Evolutionary conservation across 768 basidiomycete genomes (phyloP), one percentile per base, ranked within the genome.

Genomic region (Pleurotus salmoneostramineus): DNA sequence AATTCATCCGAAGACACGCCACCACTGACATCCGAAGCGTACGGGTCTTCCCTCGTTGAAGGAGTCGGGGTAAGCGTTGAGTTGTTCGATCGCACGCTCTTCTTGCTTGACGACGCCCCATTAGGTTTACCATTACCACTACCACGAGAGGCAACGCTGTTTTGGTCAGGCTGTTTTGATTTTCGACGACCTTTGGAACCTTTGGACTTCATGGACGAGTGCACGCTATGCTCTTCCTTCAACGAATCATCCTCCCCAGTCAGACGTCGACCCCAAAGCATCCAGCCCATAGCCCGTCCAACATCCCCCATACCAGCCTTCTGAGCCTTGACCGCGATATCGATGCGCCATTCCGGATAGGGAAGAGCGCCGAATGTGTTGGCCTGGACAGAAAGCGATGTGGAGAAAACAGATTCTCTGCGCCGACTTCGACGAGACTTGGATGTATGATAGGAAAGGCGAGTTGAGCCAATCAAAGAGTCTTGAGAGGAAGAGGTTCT

Each of bases 341-440:
- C 74, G 0, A 73, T 63, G 0, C 87, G 79, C 88, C 88, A 90
- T 61, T 88, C 87, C 0, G 88, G 88, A 66, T 85, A 89, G 0
- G 79, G 81, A 1, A 86, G 66, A 0, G 79, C 74, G 3, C 74
- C 72, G 14, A 75, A 71, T 11, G 65, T 63, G 33, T 63, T 60
- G 2, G 56, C 67, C 66, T 49, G 48, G 17, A 49, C 17, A 5
- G 48, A 49, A 10, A 31, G 27, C 15, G 52, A 12, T 10, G 17
- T 31, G n/a, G 52, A 55, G 40, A 42, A 55, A 14, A 21, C 17
- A 10, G 52, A 44, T 7, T 17, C 52, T 17, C 37, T n/a, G 3
- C 61, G 63, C 8, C 60, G 55, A n/a, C 33, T 35, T 14, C 46
- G 43, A 8, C 36, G 6, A 8, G 49, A 35, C 14, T 14, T 31